phyloP scores from a whole-genome alignment of 2,329 filamentous ascomycete genomes.

The Xylaria sp. region DNA sequence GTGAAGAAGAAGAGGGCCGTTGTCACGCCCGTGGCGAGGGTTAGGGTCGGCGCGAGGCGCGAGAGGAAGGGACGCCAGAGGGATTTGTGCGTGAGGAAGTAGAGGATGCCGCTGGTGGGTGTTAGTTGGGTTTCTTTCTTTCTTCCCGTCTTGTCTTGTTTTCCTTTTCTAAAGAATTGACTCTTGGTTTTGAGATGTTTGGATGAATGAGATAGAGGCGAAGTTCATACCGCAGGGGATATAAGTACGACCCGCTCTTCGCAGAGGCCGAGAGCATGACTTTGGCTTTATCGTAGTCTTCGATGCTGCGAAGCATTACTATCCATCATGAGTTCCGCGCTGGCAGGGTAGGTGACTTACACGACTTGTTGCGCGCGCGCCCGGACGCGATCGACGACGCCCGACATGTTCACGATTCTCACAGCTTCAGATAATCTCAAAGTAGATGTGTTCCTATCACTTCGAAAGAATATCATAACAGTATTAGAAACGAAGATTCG shows the following conservation, averaged over 20 bases:
- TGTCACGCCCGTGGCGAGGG: conserved; percentile 67
- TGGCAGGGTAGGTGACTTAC: conserved; percentile 34
- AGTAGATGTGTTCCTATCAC: not conserved
- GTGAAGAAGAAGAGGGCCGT: conserved; percentile 81
- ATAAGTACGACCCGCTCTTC: conserved; percentile 74
- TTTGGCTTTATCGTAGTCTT: conserved; percentile 66
- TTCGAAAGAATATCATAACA: not conserved
- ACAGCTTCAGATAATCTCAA: not conserved
- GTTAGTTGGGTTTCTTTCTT: not conserved
- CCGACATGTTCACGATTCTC: conserved; percentile 22
- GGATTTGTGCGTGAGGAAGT: conserved; percentile 50
- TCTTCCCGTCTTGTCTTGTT: too few relatives aligned
- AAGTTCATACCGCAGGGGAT: conserved; percentile 77
- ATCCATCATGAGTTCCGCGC: too few relatives aligned
- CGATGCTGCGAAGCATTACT: conserved; percentile 40
- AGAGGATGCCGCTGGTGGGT: conserved; percentile 47
- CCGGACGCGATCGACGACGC: conserved; percentile 31
- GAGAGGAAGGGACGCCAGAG: conserved; percentile 56
- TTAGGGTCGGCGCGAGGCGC: conserved; percentile 55
- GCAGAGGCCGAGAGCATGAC: conserved; percentile 62
- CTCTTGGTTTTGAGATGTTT: conserved; percentile 14
- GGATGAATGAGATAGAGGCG: too few relatives aligned
- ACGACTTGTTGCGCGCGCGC: conserved; percentile 47
- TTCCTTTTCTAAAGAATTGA: not conserved
- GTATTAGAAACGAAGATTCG: too few relatives aligned